Percentiles rank a stretch among this genome's conserved stretches.
Evolutionary conservation across 2,329 filamentous ascomycete species (phyloP).

Genomic region (Colletotrichum endophyticum): DNA sequence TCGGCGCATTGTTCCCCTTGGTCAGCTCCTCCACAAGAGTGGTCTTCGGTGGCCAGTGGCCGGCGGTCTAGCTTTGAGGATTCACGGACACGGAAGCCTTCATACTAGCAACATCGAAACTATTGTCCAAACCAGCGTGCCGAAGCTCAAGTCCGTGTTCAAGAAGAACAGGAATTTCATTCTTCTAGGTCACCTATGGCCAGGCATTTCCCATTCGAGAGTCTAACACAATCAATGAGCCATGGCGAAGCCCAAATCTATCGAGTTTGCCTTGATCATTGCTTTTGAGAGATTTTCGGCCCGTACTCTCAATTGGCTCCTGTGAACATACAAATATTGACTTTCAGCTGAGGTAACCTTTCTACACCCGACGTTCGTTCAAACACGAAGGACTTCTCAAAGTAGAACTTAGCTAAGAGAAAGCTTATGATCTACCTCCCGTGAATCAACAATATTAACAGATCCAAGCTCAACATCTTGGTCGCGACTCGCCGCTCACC

Average conservation of each 20-base stretch:
- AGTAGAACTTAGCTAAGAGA: neutral
- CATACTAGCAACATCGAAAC: neutral
- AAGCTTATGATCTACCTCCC: accelerated
- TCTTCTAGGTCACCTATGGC: neutral
- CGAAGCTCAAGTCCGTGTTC: neutral
- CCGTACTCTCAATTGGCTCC: neutral
- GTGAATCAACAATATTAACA: neutral
- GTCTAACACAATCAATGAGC: accelerated
- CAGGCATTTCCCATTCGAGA: neutral
- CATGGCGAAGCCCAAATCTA: neutral
- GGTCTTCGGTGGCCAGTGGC: neutral
- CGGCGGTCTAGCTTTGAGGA: neutral
- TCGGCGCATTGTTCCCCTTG: neutral
- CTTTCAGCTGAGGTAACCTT: neutral
- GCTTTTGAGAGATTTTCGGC: neutral
- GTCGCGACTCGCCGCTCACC: neutral
- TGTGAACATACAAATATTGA: neutral
- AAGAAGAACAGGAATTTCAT: neutral
- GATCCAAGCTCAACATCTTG: neutral
- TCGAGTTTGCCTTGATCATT: neutral
- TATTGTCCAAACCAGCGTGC: neutral
- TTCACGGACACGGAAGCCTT: neutral
- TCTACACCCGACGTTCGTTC: neutral
- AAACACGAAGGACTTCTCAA: neutral
- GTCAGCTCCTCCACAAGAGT: neutral